Conservation (phyloP, 345 rosid genomes). For the Corchorus capsularis region DNA sequence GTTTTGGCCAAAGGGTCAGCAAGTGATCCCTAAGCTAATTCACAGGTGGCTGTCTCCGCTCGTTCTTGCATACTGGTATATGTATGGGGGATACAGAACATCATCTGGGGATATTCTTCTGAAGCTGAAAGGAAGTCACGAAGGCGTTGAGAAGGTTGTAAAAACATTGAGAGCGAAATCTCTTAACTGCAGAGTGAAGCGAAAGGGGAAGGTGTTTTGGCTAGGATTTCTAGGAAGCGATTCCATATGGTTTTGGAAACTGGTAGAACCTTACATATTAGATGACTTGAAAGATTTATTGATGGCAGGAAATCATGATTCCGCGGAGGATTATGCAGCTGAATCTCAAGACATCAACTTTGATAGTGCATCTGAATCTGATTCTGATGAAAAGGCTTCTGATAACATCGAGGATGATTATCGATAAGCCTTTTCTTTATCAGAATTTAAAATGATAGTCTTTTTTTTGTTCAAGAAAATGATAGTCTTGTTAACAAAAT, state of each 20-base stretch:
- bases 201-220: constrained; percentile 75
- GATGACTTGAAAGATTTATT: constrained; percentile 50
- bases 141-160: constrained; percentile 58
- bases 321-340: constrained; percentile 9
- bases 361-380: constrained; percentile 43
- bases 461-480: no score
- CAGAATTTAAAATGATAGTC: neutral
- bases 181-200: constrained; percentile 71
- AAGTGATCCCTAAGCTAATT: constrained; percentile 75
- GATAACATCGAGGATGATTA: constrained; percentile 27
- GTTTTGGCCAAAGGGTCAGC: constrained; percentile 64
- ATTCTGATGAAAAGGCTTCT: constrained; percentile 32
- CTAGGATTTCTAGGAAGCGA: constrained; percentile 70
- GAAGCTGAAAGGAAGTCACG: constrained; percentile 65
- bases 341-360: constrained; percentile 38
- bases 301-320: constrained; percentile 22
- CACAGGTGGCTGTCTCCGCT: constrained; percentile 84
- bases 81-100: constrained; percentile 72
- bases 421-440: neutral
- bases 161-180: constrained; percentile 60
- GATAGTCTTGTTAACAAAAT: neutral
- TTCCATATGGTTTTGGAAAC: constrained; percentile 64
- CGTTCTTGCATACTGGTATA: constrained; percentile 79
- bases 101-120: constrained; percentile 60
- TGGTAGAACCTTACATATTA: constrained; percentile 64